phyloP scores from a whole-genome alignment of 345 rosid species.

The Dimocarpus longan region DNA sequence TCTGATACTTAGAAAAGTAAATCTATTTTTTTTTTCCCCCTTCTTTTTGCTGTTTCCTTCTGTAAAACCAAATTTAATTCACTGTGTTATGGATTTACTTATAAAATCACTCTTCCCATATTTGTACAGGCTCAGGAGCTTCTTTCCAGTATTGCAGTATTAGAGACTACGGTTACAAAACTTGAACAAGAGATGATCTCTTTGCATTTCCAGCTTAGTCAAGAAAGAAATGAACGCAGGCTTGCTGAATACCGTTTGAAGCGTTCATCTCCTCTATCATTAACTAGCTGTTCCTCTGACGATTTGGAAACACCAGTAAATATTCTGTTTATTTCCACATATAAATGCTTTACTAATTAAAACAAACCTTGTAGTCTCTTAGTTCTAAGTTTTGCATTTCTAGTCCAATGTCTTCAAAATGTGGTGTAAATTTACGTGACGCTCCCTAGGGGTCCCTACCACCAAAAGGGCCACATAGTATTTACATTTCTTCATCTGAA shows the following conservation, averaged over 20 bases:
- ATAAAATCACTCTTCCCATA: slow-evolving; percentile 17
- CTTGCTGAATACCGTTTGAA: slow-evolving; percentile 76
- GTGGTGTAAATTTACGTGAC: neutral
- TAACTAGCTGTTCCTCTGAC: slow-evolving; percentile 36
- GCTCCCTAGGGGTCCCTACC: neutral
- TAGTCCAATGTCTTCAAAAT: neutral
- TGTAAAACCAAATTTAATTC: neutral
- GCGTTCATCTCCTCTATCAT: slow-evolving; percentile 56
- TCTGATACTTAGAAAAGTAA: neutral
- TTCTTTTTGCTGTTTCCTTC: neutral
- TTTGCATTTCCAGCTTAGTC: slow-evolving; percentile 89
- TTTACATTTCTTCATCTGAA: neutral
- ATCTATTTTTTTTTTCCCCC: neutral
- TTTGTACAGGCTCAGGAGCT: slow-evolving; percentile 70
- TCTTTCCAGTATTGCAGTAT: slow-evolving; percentile 57
- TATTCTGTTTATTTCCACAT: slow-evolving; percentile 1
- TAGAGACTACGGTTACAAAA: slow-evolving; percentile 69
- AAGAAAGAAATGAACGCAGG: slow-evolving; percentile 84
- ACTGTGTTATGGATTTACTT: neutral
- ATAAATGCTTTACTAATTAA: slow-evolving; percentile 12
- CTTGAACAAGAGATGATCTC: slow-evolving; percentile 84
- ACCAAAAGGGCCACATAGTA: neutral
- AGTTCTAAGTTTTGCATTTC: neutral
- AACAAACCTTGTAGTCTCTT: neutral
- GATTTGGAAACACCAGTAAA: slow-evolving; percentile 30